Evolutionary conservation across 805 yeast species (phyloP), one percentile per base, ranked within the genome.

Genomic region (Lachancea dasiensis): DNA sequence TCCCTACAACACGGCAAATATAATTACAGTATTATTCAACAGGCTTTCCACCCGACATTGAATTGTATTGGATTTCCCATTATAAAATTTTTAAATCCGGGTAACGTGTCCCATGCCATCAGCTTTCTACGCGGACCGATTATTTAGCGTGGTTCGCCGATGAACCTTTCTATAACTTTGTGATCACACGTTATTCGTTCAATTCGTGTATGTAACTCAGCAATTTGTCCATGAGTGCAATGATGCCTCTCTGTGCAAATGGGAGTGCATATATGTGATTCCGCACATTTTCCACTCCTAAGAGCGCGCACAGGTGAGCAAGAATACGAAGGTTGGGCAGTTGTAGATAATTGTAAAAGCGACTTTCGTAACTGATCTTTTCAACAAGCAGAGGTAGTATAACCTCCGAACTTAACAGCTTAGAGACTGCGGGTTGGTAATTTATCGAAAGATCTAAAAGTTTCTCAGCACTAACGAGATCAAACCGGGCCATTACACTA

Each of bases 281-380:
- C 25, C 49, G 44, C 3, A 57, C 34, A 5, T 46, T 45, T 11
- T 51, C 54, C 3, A 38, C 38, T 2, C 56, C 61, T 8, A 49
- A 35, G 10, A 35, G 30, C 4, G 40, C 33, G 18, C 46, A 55
- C 15, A 72, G 49, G 41, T 69, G 68, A 37, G 61, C 56, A 35
- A 81, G 49, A 4, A 75, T 68, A 14, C 69, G 61, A 6, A 65
- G 55, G 40, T 69, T 69, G 35, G 56, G 64, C 23, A 61, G 51
- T 49, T 53, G 77, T 64, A 64, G 72, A 43, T 69, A 76, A 47
- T 73, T 78, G 51, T 81, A 81, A 72, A 80, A 83, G 31, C 89
- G 65, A 25, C 72, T 59, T 42, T 77, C 72, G 72, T 82, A 83
- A 39, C 84, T 72, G 16, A 78, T 63, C 21, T 73, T 59, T 45